Evolutionary conservation across 257 asterid species (phyloP).

Genomic region (Solanum sejunctum): DNA sequence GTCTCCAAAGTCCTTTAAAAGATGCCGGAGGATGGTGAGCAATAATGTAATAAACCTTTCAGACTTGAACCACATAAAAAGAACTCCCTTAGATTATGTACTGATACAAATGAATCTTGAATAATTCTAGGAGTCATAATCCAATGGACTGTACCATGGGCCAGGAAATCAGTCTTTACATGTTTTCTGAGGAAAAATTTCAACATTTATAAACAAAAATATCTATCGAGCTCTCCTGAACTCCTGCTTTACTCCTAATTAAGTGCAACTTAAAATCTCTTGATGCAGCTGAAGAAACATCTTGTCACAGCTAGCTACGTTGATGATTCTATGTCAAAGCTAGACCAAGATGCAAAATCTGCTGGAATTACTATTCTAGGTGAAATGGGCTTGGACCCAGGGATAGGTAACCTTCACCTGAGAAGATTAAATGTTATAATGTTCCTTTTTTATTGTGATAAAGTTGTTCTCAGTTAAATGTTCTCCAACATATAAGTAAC

Average conservation of each 20-base stretch:
- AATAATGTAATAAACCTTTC: not conserved
- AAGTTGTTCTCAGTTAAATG: not conserved
- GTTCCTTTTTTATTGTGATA: not conserved
- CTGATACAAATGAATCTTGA: not conserved
- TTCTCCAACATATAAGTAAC: not conserved
- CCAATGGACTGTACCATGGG: not conserved
- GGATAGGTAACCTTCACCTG: constrained; percentile 52
- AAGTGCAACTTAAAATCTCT: not conserved
- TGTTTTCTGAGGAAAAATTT: not conserved
- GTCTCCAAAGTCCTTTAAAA: not conserved
- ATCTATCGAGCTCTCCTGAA: not conserved
- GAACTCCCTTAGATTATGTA: not conserved
- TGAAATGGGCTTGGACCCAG: constrained; percentile 99
- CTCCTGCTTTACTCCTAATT: not conserved
- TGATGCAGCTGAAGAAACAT: constrained; percentile 64
- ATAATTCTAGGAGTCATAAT: not conserved
- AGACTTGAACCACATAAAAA: not conserved
- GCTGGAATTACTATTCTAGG: constrained; percentile 72
- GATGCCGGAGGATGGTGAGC: not conserved
- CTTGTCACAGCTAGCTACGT: constrained; percentile 95
- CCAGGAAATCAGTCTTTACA: not conserved
- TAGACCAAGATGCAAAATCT: constrained; percentile 63
- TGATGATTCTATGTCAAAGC: constrained; percentile 73
- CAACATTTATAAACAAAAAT: not conserved
- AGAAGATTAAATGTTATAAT: not conserved